phyloP scores from a whole-genome alignment of 2,329 filamentous ascomycete genomes.

The Ophiostoma ulmi region DNA sequence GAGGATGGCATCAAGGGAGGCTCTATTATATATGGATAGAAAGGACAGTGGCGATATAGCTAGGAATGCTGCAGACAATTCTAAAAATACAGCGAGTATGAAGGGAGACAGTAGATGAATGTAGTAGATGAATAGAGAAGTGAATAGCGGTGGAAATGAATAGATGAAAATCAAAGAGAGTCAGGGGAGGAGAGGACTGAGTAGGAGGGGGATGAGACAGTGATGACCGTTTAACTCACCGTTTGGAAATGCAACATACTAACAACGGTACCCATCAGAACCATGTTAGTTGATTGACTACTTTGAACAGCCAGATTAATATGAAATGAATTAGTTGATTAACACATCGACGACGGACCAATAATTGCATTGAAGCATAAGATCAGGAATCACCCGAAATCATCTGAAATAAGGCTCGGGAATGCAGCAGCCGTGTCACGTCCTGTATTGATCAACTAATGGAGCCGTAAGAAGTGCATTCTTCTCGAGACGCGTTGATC shows the following conservation, averaged over 20 bases:
- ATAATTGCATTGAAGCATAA: background rate
- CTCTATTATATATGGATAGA: background rate
- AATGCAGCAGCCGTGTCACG: constrained; percentile 9
- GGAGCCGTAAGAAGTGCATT: background rate
- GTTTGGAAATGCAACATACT: background rate
- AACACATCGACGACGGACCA: background rate
- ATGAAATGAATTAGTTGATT: background rate
- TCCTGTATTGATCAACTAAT: background rate
- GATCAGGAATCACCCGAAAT: background rate
- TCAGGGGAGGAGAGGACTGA: background rate
- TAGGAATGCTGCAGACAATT: constrained; percentile 6
- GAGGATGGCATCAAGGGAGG: constrained; percentile 12
- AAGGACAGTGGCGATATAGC: background rate
- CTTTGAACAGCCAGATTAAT: background rate
- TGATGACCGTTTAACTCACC: background rate
- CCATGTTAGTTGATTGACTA: background rate
- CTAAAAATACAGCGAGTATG: background rate
- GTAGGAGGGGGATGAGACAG: background rate
- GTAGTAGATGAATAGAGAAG: background rate
- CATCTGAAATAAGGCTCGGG: background rate
- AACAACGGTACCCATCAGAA: background rate
- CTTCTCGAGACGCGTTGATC: constrained; percentile 7
- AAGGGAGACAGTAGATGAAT: background rate
- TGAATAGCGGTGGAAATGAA: constrained; percentile 12
- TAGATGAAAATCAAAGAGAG: constrained; percentile 17